phyloP scores from a whole-genome alignment of 495 filamentous ascomycete species.

The Entonaema liquescens region DNA sequence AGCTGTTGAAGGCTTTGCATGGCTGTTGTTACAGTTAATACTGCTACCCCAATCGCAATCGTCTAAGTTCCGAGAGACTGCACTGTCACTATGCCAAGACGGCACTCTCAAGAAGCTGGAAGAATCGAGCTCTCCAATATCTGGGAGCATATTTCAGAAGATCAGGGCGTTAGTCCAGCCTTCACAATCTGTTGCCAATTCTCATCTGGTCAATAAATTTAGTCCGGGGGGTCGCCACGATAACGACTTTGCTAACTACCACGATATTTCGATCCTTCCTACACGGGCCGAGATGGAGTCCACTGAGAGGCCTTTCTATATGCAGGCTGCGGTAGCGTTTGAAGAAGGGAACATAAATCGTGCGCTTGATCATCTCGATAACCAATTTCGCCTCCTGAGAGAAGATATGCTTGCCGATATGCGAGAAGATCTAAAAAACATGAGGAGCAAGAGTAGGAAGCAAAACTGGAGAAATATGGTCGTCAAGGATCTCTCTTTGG shows the following conservation, averaged over 20 bases:
- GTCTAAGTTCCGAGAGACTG: conserved; percentile 44
- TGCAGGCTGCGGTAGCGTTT: conserved; percentile 53
- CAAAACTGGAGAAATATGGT: conserved; percentile 38
- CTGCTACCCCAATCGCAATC: conserved; percentile 49
- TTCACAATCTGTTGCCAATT: conserved; percentile 7
- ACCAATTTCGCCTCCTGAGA: conserved; percentile 79
- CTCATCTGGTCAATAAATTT: conserved; percentile 14
- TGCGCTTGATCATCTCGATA: conserved; percentile 68
- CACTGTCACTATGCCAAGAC: conserved; percentile 44
- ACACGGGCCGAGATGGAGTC: conserved; percentile 74
- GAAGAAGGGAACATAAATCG: conserved; percentile 51
- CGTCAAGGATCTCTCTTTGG: conserved; percentile 39
- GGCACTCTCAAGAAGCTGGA: conserved; percentile 50
- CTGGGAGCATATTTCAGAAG: conserved; percentile 27
- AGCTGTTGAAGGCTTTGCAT: conserved; percentile 61
- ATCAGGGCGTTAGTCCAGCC: conserved; percentile 22
- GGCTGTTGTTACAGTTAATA: conserved; percentile 67
- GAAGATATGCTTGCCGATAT: conserved; percentile 79
- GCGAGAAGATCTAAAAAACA: conserved; percentile 65
- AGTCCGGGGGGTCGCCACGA: conserved; percentile 78
- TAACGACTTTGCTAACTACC: conserved; percentile 73
- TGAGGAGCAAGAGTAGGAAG: conserved; percentile 53
- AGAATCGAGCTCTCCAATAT: conserved; percentile 39
- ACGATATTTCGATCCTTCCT: conserved; percentile 70
- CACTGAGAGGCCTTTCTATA: conserved; percentile 66